These are phyloP conservation scores for Xylaria sp. DNA, from an alignment of 2,329 filamentous ascomycete species.

Conservation along the genomic window DNA sequence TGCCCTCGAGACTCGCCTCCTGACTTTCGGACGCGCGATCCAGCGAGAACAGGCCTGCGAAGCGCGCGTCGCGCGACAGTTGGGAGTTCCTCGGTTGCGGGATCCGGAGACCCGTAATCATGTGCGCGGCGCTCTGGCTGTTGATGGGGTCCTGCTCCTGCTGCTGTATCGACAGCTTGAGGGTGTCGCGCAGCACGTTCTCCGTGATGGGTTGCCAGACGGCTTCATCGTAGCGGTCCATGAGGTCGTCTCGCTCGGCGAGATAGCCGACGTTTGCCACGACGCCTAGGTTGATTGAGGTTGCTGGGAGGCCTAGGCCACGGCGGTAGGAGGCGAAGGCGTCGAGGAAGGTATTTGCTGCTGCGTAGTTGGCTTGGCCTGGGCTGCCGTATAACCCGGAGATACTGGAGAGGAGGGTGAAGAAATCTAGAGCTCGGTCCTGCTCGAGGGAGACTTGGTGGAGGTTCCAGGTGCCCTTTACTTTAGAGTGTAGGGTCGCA, in stretches of 20 bases:
- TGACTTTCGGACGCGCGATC: neutral
- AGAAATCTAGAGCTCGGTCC: constrained; percentile 51
- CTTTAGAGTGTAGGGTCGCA: constrained; percentile 49
- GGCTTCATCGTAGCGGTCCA: constrained; percentile 33
- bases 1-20: neutral
- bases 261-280: constrained; percentile 51
- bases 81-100: constrained; percentile 4
- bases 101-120: constrained; percentile 11
- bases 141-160: constrained; percentile 1
- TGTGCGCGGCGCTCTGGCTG: neutral
- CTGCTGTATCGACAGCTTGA: constrained; percentile 39
- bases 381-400: constrained; percentile 51
- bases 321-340: constrained; percentile 53
- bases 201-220: constrained; percentile 39
- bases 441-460: constrained; percentile 42
- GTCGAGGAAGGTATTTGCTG: constrained; percentile 56
- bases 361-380: constrained; percentile 56
- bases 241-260: constrained; percentile 37
- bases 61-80: constrained; percentile 3
- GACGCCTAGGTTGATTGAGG: constrained; percentile 54
- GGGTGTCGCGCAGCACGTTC: constrained; percentile 36
- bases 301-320: constrained; percentile 49
- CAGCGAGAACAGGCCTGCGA: neutral
- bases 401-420: constrained; percentile 51
- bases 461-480: constrained; percentile 54